Conservation (phyloP, 495 filamentous ascomycete genomes). For the Beverwykella pulmonaria region DNA sequence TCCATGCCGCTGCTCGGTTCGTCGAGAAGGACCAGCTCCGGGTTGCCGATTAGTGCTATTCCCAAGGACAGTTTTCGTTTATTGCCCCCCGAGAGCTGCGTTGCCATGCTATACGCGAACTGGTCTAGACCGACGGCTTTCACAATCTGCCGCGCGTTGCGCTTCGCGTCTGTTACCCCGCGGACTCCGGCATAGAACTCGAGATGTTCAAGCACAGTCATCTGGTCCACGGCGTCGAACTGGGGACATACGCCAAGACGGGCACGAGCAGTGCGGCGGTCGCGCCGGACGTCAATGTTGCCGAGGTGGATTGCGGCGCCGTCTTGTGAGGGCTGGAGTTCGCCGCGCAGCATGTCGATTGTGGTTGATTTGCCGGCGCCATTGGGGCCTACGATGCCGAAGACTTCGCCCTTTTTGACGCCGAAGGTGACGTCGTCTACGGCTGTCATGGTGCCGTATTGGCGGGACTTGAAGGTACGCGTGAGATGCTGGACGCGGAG, state of each 20-base stretch:
- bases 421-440: constrained; percentile 47
- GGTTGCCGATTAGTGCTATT: constrained; percentile 74
- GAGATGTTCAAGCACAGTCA: constrained; percentile 70
- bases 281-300: constrained; percentile 9
- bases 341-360: constrained; percentile 35
- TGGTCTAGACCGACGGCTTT: constrained; percentile 48
- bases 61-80: constrained; percentile 70
- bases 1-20: constrained; percentile 64
- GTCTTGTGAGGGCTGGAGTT: constrained; percentile 27
- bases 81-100: constrained; percentile 69
- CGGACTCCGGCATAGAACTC: constrained; percentile 12
- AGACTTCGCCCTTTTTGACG: constrained; percentile 41
- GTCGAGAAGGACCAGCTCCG: constrained; percentile 70
- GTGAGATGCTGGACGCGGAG: constrained; percentile 60
- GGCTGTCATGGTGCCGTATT: constrained; percentile 36
- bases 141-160: constrained; percentile 52
- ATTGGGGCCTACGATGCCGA: constrained; percentile 46
- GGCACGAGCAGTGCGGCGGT: constrained; percentile 21
- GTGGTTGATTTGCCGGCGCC: constrained; percentile 40
- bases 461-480: constrained; percentile 40
- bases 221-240: constrained; percentile 59
- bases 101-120: constrained; percentile 59
- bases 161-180: constrained; percentile 35
- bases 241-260: constrained; percentile 41
- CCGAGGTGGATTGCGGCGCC: constrained; percentile 25